Base-by-base conservation (phyloP, 192 early-diverging fungal genomes). In the Paraglomus brasilianum region DNA sequence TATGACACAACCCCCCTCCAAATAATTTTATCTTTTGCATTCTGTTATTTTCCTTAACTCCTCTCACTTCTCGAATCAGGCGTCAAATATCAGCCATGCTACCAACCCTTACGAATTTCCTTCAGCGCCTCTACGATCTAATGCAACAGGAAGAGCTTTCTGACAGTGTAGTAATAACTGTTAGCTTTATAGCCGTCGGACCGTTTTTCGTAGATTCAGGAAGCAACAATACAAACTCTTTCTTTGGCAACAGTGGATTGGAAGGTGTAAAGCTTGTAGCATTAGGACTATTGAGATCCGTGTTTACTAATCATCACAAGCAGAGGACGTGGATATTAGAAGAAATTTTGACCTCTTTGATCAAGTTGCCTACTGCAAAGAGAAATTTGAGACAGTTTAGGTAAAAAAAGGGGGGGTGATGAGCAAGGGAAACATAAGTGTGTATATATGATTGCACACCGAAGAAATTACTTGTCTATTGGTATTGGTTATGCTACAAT, bases 301-400 rank as follows among this genome's bases (percentile, higher is more conserved):
- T 80, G 45, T 93, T 88, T 72, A 71, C 80, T 8, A 81, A 78
- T 49, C 72, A 87, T 47, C 64, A 79, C 0, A 72, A 62, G 8
- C 93, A 95, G 60, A 81, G 92, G 24, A 74, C 72, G 19, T 92
- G 92, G 84, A 92, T 97, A 30, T 71, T 97, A 22, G 95, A 93
- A 60, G 95, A 97, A 63, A 88, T 93, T n/a, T 78, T 92, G 14
- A 85, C 85, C 0, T 86, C 87, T 24, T 66, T 94, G 10, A 84
- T 89, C 53, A 88, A 87, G 59, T 72, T 93, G n/a, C 83, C 88
- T 5, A 69, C 67, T 13, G 44, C 55, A 24, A 69, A 69, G 41
- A 41, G 67, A 30, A 69, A 69, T 58, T 39, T 69, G 42, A 47
- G 67, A 39, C 67, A 69, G 58, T 69, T 58, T 46, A 69, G 67